Base-by-base conservation (phyloP, 345 rosid genomes). In the Eucalyptus polybractea region DNA sequence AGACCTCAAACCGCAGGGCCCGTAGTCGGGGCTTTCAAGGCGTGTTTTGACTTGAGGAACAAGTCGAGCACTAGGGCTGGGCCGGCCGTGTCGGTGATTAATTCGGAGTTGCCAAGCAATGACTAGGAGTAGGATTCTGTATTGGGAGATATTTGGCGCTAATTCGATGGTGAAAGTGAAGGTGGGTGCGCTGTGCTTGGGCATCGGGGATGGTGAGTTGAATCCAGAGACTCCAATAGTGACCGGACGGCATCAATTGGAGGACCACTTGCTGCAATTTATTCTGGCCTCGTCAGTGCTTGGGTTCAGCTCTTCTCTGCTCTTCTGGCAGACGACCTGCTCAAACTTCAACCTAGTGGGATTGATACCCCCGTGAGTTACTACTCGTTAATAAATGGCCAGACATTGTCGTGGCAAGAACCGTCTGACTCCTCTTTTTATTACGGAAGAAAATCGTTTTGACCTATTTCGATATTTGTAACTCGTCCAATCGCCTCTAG, bases 1-100 rank as follows among this genome's bases (percentile, higher is more conserved):
- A 95, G 86, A 86, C 92, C 8, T 93, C 96, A 3, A 95, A 95
- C 76, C 94, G 65, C 89, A 90, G 90, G 1, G 97, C 96, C 96
- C 8, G 91, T 95, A 15, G 93, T 92, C 0, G 80, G 88, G 9
- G 94, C 94, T 8, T 95, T 94, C 47, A 21, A 29, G 31, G 54
- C 37, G 13, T 47, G 87, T 45, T 83, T 85, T 1, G 37, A 47
- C n/a, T 85, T 53, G 53, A 47, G 42, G 33, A 25, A 91, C 86
- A 86, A 94, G 19, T 9, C 4, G 10, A 51, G 87, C 33, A 44
- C 45, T 7, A 85, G 87, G n/a, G n/a, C 53, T 2, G 54, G 54
- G 11, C 49, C 91, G 15, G 91, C 90, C 0, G 91, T 91, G 87
- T 93, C 93, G 16, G 76, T 69, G 50, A 93, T 91, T n/a, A 89